Evolutionary conservation across 2,329 filamentous ascomycete species (phyloP).

Genomic region (Cordyceps javanica): DNA sequence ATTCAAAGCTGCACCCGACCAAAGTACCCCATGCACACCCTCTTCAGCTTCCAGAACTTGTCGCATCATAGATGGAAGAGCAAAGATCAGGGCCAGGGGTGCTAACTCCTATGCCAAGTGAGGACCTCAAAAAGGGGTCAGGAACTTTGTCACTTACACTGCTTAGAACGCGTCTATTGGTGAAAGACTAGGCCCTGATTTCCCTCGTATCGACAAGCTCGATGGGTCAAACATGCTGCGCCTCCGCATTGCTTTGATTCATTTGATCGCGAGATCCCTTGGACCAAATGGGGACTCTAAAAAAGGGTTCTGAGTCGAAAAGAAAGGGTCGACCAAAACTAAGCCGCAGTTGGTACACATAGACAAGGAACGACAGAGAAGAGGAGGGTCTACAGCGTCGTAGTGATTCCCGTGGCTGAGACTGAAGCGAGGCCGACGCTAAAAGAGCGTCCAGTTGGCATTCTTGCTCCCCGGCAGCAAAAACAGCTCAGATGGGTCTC

Average conservation of each 20-base stretch:
- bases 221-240: slow-evolving; percentile 5
- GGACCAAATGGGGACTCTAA: background rate
- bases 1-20: background rate
- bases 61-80: background rate
- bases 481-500: background rate
- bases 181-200: background rate
- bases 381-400: background rate
- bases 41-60: background rate
- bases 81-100: background rate
- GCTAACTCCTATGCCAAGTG: background rate
- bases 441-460: background rate
- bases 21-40: background rate
- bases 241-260: background rate
- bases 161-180: background rate
- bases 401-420: background rate
- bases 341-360: background rate
- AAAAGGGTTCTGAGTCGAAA: background rate
- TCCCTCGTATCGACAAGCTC: slow-evolving; percentile 4
- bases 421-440: background rate
- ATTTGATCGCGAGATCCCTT: background rate
- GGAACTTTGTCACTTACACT: background rate
- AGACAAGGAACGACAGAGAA: background rate
- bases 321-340: background rate
- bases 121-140: background rate
- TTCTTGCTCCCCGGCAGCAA: background rate